Evolutionary conservation across 2,329 filamentous ascomycete genomes (phyloP), one percentile per base, ranked within the genome.

Genomic region (Aureobasidium sp.): DNA sequence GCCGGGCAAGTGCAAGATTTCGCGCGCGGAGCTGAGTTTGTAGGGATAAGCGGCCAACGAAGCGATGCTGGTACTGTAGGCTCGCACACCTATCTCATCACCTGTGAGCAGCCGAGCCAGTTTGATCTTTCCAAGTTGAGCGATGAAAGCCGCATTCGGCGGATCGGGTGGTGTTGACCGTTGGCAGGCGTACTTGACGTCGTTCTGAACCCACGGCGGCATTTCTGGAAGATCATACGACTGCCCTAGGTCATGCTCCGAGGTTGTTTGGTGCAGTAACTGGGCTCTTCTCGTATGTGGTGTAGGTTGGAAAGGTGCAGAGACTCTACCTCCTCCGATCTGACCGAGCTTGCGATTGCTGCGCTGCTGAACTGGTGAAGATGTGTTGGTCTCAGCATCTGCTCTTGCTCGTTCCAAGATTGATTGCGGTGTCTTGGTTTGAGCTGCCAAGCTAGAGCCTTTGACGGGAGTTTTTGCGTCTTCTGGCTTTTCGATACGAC

Each of bases 11-110:
- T 67, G 67, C 10, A 73, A 49, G 11, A 81, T 69, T 65, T 79
- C 79, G 5, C 69, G 66, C 1, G 71, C 68, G 21, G 73, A 75
- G 21, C 70, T 74, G 62, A 88, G 69, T 42, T 69, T 72, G 67
- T 84, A 74, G 0, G 92, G 90, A 67, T 96, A 96, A 0, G 93
- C 89, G 3, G 89, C 84, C 19, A 99, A 73, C 0, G 89, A 77
- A 6, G 94, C 90, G 65, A 97, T 95, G 13, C 88, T 86, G 1
- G 88, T 91, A 31, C 88, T 92, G 70, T 97, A 97, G 0, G 93
- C 91, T 51, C 90, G 83, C 0, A 92, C 84, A 2, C 90, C 90
- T 61, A 95, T 84, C 49, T 88, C 80, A 67, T 96, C 91, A 9
- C 84, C 83, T 0, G 81, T 85, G 1, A 96, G 77, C 17, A 84